A percentile compares a stretch with the other conserved stretches of the same genome.
phyloP scores from a whole-genome alignment of 805 yeast genomes.

The Candida insectorum region DNA sequence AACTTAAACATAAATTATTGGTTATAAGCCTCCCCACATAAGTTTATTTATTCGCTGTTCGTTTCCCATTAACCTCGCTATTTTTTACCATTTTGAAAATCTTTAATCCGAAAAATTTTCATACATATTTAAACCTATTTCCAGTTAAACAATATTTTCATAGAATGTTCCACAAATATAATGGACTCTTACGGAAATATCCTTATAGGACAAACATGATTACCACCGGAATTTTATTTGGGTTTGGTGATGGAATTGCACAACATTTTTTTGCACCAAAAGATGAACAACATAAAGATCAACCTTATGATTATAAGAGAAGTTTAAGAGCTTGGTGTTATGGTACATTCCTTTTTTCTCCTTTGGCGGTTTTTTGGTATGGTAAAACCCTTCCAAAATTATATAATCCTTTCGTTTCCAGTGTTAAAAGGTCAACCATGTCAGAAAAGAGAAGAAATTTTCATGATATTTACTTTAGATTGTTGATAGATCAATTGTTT shows the following conservation, averaged over 20 bases:
- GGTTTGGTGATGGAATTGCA: slow-evolving; percentile 42
- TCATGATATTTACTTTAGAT: slow-evolving; percentile 20
- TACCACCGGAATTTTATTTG: slow-evolving; percentile 47
- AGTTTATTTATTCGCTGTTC: too few relatives aligned
- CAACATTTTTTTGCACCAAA: slow-evolving; percentile 36
- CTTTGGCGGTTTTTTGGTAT: slow-evolving; percentile 38
- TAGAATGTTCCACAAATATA: slow-evolving; percentile 20
- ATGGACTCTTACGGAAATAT: slow-evolving; percentile 32
- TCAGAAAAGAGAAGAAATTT: slow-evolving; percentile 12
- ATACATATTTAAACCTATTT: too few relatives aligned
- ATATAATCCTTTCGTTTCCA: slow-evolving; percentile 31
- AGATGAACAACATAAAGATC: slow-evolving; percentile 14
- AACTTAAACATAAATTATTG: too few relatives aligned
- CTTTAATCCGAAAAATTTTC: too few relatives aligned
- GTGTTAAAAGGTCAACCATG: slow-evolving; percentile 11
- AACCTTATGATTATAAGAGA: slow-evolving; percentile 24
- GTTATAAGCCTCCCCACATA: too few relatives aligned
- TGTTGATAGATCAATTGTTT: slow-evolving; percentile 34
- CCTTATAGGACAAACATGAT: slow-evolving; percentile 55
- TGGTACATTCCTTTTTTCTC: slow-evolving; percentile 38
- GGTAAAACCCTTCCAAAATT: slow-evolving; percentile 33
- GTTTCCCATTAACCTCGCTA: too few relatives aligned
- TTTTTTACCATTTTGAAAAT: too few relatives aligned
- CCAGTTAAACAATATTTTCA: too few relatives aligned
- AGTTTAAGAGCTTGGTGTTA: slow-evolving; percentile 35